Percentiles rank a stretch among this genome's conserved stretches.
These are phyloP conservation scores for Alternaria alternata DNA, from an alignment of 2,329 filamentous ascomycete genomes.

Conservation along the genomic window DNA sequence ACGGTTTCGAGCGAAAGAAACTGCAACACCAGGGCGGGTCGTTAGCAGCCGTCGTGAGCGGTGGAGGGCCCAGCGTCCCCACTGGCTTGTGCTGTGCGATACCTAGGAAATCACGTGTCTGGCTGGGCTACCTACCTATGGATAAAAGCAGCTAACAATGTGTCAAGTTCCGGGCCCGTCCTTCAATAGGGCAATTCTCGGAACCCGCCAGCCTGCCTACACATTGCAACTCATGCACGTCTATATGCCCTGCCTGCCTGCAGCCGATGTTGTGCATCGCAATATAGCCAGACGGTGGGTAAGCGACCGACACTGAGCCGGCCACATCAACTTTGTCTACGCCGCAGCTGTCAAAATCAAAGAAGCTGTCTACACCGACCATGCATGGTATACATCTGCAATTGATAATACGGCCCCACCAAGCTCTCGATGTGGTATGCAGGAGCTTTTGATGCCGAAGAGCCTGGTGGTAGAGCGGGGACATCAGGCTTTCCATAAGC, in stretches of 20 bases:
- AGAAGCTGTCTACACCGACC: conserved; percentile 11
- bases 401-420: conserved; percentile 9
- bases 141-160: conserved; percentile 25
- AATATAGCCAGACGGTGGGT: conserved; percentile 15
- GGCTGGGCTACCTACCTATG: conserved; percentile 2
- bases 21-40: conserved; percentile 30
- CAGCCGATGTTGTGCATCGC: conserved; percentile 29
- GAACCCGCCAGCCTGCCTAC: conserved; percentile 22
- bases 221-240: conserved; percentile 18
- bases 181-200: conserved; percentile 18
- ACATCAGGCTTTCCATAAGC: conserved; percentile 16
- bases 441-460: conserved; percentile 3
- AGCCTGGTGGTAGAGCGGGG: conserved; percentile 23
- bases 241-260: conserved; percentile 16
- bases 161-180: conserved; percentile 21
- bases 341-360: conserved; percentile 11
- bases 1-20: conserved; percentile 25
- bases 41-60: conserved; percentile 29
- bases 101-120: conserved; percentile 22
- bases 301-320: conserved; percentile 9
- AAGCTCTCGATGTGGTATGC: conserved; percentile 2
- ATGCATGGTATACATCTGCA: conserved; percentile 2
- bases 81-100: neutral
- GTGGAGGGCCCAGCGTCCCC: conserved; percentile 16
- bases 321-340: conserved; percentile 5